phyloP scores from a whole-genome alignment of 352 stramenopile genomes.

The Phytophthora fragariaefolia region DNA sequence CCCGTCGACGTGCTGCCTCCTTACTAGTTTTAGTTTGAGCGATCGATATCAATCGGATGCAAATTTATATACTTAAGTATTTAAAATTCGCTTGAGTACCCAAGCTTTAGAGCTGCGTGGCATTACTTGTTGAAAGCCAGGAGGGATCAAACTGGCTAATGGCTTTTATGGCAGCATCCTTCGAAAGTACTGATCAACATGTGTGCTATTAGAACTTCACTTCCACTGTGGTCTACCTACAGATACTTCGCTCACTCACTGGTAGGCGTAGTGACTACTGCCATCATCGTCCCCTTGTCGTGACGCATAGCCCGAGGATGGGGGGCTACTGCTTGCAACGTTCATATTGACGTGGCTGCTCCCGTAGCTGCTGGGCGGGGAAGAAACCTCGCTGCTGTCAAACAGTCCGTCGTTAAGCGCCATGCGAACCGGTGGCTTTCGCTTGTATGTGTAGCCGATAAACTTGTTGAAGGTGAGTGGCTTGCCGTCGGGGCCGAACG shows the following conservation, averaged over 20 bases:
- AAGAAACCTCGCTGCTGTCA: constrained; percentile 34
- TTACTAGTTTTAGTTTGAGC: too few relatives aligned
- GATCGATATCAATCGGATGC: too few relatives aligned
- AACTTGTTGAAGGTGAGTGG: constrained; percentile 92
- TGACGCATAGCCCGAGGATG: neutral
- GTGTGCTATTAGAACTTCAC: constrained; percentile 1
- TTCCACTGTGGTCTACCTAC: constrained; percentile 14
- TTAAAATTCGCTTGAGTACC: too few relatives aligned
- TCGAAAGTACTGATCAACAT: neutral
- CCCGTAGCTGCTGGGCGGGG: constrained; percentile 10
- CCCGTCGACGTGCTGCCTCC: constrained; percentile 41
- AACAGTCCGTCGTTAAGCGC: constrained; percentile 81
- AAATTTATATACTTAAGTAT: too few relatives aligned
- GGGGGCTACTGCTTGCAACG: neutral
- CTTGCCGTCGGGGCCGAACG: constrained; percentile 74
- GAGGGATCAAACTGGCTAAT: neutral
- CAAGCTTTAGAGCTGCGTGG: too few relatives aligned
- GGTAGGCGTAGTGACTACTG: constrained; percentile 20
- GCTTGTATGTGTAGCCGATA: constrained; percentile 93
- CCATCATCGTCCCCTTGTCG: constrained; percentile 17
- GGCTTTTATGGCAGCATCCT: too few relatives aligned
- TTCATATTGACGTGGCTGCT: neutral
- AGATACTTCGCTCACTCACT: constrained; percentile 14
- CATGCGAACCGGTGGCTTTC: constrained; percentile 85
- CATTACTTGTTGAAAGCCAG: neutral